Base-by-base conservation (phyloP, 2,329 filamentous ascomycete genomes). In the Sporothrix euskadiensis region DNA sequence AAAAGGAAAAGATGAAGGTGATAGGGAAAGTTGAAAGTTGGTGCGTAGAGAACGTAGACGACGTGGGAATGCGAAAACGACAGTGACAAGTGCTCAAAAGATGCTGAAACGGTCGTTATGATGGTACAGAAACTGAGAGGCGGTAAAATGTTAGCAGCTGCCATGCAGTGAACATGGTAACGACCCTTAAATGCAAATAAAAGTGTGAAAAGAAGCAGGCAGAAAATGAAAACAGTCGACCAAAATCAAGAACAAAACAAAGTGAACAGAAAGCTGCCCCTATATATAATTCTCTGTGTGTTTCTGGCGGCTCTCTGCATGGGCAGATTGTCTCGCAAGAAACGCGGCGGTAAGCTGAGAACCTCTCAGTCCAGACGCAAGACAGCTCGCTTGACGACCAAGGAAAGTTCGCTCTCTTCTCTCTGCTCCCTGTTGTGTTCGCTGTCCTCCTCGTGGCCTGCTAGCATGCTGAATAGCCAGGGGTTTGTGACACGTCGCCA, bases 41-140 rank as follows among this genome's bases (percentile, higher is more conserved):
- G 12, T 47, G 61, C 61, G 61, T 65, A 65, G 61, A 65, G 41
- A 65, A 65, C 61, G 61, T 65, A 65, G 70, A 52, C 54, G 52
- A 54, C 63, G 49, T 63, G 68, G 35, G 49, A 63, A 63, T 14
- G 61, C 35, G 47, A 73, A 54, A 69, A 54, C 65, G 71, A 69
- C 65, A 69, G 68, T 73, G 71, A 61, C 63, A 49, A 73, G 26
- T 49, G 63, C 63, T 49, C 63, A 68, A 49, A 52, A 14, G 65
- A 68, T 52, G 30, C 65, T 52, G 69, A 71, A 61, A 71, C 69
- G 41, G 56, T 59, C 41, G 69, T 71, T 10, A 71, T 22, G 56
- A 12, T 65, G 57, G 68, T 26, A 57, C 56, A 70, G 47, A 57
- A 68, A 73, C 69, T 61, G 35, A 22, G 8, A 26, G 44, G 47